phyloP scores from a whole-genome alignment of 148 eudicot species.

The Tetragonia tetragonoides region DNA sequence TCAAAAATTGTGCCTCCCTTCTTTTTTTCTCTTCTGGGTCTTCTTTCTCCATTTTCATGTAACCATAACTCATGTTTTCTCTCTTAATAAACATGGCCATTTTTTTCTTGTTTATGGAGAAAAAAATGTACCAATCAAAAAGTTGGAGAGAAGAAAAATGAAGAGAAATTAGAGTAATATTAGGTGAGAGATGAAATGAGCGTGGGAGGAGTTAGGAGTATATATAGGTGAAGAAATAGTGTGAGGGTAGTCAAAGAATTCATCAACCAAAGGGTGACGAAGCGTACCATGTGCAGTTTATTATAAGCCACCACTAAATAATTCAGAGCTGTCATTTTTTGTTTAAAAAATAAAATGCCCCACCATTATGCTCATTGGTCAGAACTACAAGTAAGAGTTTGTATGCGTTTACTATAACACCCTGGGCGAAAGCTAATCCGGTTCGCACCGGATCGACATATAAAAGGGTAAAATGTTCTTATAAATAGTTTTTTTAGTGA shows the following conservation, averaged over 20 bases:
- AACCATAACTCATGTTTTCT: constrained; percentile 34
- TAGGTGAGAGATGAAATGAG: constrained; percentile 14
- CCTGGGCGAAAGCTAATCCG: no score
- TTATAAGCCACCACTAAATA: constrained; percentile 17
- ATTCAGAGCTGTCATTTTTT: constrained; percentile 12
- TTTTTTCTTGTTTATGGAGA: background rate
- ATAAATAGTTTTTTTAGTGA: no score
- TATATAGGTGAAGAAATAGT: constrained; percentile 16
- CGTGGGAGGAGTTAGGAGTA: constrained; percentile 11
- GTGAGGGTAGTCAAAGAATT: constrained; percentile 28
- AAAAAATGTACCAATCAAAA: constrained; percentile 1
- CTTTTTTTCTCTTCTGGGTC: constrained; percentile 54
- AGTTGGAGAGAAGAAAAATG: background rate
- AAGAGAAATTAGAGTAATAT: background rate
- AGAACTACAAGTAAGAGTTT: background rate
- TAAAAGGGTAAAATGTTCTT: no score
- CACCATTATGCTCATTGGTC: background rate
- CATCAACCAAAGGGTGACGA: background rate
- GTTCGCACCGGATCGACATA: no score
- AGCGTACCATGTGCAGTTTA: constrained; percentile 32
- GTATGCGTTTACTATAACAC: constrained; percentile 8
- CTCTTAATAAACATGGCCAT: constrained; percentile 29
- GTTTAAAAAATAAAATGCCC: background rate
- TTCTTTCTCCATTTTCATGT: constrained; percentile 52
- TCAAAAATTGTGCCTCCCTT: constrained; percentile 65